Percentiles rank a stretch among this genome's conserved stretches.
These are phyloP conservation scores for Aurinia saxatilis DNA, from an alignment of 345 rosid genomes.

Conservation along the genomic window DNA sequence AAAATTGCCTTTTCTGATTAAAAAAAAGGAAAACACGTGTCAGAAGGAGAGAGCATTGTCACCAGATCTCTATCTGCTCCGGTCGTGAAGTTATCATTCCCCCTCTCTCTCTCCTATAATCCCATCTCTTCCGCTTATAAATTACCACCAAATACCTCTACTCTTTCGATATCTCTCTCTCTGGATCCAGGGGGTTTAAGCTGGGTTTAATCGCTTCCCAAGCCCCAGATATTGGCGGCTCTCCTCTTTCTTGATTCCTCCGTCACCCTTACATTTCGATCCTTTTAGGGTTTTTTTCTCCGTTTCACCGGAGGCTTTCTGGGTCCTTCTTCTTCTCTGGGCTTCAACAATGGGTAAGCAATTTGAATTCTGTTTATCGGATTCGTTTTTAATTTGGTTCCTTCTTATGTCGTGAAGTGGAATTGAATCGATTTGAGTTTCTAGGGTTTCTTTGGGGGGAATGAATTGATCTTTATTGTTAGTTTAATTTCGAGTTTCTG, in stretches of 20 bases:
- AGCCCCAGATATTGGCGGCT: slow-evolving; percentile 13
- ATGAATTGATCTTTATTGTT: not conserved
- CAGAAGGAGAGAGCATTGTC: not conserved
- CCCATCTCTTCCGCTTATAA: slow-evolving; percentile 23
- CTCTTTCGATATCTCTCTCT: not conserved
- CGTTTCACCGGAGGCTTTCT: slow-evolving; percentile 14
- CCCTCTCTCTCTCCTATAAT: not conserved
- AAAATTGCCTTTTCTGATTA: no score
- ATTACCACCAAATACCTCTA: slow-evolving; percentile 2
- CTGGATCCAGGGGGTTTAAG: slow-evolving; percentile 29
- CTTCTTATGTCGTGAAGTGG: not conserved
- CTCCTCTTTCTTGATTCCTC: slow-evolving; percentile 16
- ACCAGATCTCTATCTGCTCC: slow-evolving; percentile 18
- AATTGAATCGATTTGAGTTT: slow-evolving; percentile 8
- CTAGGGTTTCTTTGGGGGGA: slow-evolving; percentile 23
- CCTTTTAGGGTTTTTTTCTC: slow-evolving; percentile 3
- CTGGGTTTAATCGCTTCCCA: slow-evolving; percentile 14
- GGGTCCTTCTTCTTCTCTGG: slow-evolving; percentile 4
- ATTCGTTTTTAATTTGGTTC: slow-evolving; percentile 8
- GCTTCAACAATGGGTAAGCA: no score
- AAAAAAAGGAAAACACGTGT: slow-evolving; percentile 18
- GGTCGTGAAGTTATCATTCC: slow-evolving; percentile 25
- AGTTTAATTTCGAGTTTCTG: not conserved
- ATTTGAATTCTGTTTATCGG: not conserved
- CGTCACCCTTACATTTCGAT: not conserved